Evolutionary conservation across 1,139 yeast species (phyloP).

Genomic region (Blastobotrys raffinosifermentans): DNA sequence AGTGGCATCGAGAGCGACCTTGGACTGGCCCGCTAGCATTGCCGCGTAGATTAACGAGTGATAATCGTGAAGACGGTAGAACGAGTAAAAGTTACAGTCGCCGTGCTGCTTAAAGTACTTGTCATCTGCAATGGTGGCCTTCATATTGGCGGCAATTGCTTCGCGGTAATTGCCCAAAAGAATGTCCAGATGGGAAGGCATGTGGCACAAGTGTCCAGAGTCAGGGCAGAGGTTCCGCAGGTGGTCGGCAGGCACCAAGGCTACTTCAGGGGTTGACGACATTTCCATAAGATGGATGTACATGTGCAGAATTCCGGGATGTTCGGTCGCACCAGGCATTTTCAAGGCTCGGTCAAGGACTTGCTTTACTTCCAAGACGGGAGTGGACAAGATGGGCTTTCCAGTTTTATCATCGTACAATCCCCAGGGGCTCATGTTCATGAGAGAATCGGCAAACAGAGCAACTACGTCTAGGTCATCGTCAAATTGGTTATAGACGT

Average conservation of each 20-base stretch:
- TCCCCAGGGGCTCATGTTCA: constrained; percentile 6
- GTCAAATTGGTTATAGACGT: constrained; percentile 1
- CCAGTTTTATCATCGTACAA: constrained; percentile 3
- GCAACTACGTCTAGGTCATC: constrained; percentile 4
- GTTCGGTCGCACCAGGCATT: background rate
- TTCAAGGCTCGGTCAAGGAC: constrained; percentile 2
- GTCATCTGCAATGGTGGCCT: background rate
- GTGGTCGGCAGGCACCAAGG: background rate
- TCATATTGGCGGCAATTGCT: background rate
- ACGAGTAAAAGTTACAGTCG: background rate
- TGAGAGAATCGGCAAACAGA: constrained; percentile 4
- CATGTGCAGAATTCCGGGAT: constrained; percentile 6
- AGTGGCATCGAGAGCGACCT: constrained; percentile 2
- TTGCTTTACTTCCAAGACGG: constrained; percentile 1
- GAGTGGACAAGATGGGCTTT: background rate
- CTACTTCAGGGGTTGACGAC: constrained; percentile 3
- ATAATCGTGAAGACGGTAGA: background rate
- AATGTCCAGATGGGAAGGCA: constrained; percentile 1
- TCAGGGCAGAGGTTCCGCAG: background rate
- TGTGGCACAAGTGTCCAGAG: background rate
- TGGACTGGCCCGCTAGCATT: constrained; percentile 5
- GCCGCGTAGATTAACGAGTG: background rate
- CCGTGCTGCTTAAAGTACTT: background rate
- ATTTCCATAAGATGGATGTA: constrained; percentile 7
- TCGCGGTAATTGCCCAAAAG: background rate